phyloP scores from a whole-genome alignment of 163 green algal genomes.

The Scenedesmus sp. region DNA sequence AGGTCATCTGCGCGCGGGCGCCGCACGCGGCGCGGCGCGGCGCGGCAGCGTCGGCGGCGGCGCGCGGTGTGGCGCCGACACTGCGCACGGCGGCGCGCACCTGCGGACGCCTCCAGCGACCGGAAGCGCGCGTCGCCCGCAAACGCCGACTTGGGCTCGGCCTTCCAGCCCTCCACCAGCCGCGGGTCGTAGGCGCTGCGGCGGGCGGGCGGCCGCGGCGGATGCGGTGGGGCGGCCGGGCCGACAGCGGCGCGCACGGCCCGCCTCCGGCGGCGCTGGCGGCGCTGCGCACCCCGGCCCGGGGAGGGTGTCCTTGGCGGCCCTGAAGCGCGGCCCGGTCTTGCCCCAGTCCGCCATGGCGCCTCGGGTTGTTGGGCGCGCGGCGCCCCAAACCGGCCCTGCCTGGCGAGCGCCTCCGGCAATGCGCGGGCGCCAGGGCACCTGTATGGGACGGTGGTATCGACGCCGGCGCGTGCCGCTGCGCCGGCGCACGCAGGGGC shows the following conservation, averaged over 20 bases:
- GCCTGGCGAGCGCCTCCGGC: too few relatives aligned
- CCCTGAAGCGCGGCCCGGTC: background rate
- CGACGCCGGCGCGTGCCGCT: too few relatives aligned
- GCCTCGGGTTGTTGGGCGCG: too few relatives aligned
- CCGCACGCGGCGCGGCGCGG: background rate
- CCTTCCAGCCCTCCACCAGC: constrained; percentile 39
- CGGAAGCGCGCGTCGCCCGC: constrained; percentile 23
- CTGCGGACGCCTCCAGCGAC: constrained; percentile 7
- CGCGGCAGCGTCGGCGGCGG: background rate
- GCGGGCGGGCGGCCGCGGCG: background rate
- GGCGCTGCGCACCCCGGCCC: background rate
- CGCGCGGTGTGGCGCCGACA: background rate
- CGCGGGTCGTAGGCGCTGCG: constrained; percentile 40
- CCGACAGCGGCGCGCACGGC: background rate
- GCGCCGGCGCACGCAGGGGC: too few relatives aligned
- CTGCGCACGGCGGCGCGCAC: too few relatives aligned
- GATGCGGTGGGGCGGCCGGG: background rate
- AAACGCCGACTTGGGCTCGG: constrained; percentile 41
- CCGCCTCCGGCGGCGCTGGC: too few relatives aligned
- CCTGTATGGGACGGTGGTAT: too few relatives aligned
- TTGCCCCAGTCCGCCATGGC: constrained; percentile 27
- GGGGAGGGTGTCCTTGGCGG: background rate
- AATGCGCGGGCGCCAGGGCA: too few relatives aligned
- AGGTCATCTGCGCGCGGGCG: constrained; percentile 40
- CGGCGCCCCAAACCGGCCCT: too few relatives aligned